Conservation (phyloP, 1,284 basidiomycete genomes). For the Leccinum variabile region DNA sequence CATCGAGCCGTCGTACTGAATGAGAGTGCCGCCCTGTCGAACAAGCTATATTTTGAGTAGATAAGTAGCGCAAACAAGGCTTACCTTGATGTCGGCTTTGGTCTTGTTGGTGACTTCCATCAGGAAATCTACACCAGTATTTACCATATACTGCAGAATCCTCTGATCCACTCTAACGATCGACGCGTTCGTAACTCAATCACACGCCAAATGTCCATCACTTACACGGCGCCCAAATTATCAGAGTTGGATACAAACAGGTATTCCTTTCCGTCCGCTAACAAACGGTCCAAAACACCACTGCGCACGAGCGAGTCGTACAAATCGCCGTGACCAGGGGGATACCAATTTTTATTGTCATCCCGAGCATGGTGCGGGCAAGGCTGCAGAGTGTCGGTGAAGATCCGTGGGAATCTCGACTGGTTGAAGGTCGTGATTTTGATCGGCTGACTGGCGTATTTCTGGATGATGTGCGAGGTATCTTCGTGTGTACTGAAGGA, state of each 20-base stretch:
- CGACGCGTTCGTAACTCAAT: slow-evolving; percentile 18
- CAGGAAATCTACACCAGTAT: slow-evolving; percentile 83
- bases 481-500: slow-evolving; percentile 98
- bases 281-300: slow-evolving; percentile 90
- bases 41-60: neutral
- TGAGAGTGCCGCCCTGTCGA: slow-evolving; percentile 87
- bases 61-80: neutral
- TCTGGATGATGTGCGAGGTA: slow-evolving; percentile 94
- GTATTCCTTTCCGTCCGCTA: slow-evolving; percentile 96
- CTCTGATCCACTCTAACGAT: slow-evolving; percentile 65
- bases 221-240: slow-evolving; percentile 95
- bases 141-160: slow-evolving; percentile 88
- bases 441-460: slow-evolving; percentile 94
- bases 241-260: slow-evolving; percentile 99
- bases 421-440: slow-evolving; percentile 95
- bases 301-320: slow-evolving; percentile 93
- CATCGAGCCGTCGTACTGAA: slow-evolving; percentile 92
- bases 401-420: slow-evolving; percentile 94
- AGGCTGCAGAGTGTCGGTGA: slow-evolving; percentile 89
- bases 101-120: slow-evolving; percentile 99
- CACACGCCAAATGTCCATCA: slow-evolving; percentile 68
- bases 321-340: slow-evolving; percentile 96
- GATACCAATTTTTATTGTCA: slow-evolving; percentile 97
- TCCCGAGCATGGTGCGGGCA: slow-evolving; percentile 60
- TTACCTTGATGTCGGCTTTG: slow-evolving; percentile 85